phyloP scores from a whole-genome alignment of 148 eudicot species.

The Tetragonia tetragonoides region DNA sequence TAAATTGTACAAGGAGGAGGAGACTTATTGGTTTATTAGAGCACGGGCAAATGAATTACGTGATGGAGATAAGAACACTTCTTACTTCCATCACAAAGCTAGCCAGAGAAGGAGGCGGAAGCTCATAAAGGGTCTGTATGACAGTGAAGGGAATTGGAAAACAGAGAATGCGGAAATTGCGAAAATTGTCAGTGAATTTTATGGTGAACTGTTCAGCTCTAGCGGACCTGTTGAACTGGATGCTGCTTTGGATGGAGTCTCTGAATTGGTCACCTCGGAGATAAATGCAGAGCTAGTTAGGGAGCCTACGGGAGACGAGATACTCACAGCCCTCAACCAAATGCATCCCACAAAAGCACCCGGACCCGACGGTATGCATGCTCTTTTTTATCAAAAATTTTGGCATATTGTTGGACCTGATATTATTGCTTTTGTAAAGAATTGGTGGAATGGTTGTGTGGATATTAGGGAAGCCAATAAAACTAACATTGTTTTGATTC shows the following conservation, averaged over 20 bases:
- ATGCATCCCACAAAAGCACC: background rate
- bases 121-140: background rate
- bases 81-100: background rate
- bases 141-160: background rate
- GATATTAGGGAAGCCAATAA: too few species aligned
- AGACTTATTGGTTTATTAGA: background rate
- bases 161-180: background rate
- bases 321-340: background rate
- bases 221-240: background rate
- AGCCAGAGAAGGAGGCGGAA: background rate
- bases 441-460: too few species aligned
- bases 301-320: too few species aligned
- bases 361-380: too few species aligned
- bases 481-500: too few species aligned
- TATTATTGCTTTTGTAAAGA: background rate
- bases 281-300: background rate
- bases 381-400: too few species aligned
- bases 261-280: background rate
- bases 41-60: background rate
- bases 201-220: background rate
- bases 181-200: background rate
- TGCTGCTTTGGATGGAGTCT: background rate
- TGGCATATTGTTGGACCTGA: background rate
- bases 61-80: constrained; percentile 8
- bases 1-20: background rate